Percentiles rank a stretch among this genome's conserved stretches.
phyloP scores from a whole-genome alignment of 2,329 filamentous ascomycete genomes.

The Trichoderma koningii region DNA sequence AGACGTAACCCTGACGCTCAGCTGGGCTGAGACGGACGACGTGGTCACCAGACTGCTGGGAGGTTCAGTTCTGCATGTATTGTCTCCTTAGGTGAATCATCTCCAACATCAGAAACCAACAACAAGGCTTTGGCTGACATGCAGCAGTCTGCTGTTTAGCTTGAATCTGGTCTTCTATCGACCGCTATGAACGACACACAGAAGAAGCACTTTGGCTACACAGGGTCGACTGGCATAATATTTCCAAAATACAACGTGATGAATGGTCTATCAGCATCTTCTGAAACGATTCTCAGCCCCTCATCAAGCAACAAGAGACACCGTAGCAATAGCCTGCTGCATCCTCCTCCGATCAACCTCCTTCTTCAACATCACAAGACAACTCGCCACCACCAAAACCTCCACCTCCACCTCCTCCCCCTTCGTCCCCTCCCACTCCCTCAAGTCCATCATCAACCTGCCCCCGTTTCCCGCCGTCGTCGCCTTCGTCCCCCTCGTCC shows the following conservation, averaged over 20 bases:
- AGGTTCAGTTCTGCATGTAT: slow-evolving; percentile 62
- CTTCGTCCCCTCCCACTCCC: slow-evolving; percentile 40
- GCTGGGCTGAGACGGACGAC: slow-evolving; percentile 65
- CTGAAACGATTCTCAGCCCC: neutral
- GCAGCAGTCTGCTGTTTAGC: slow-evolving; percentile 34
- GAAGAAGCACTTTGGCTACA: neutral
- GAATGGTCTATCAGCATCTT: neutral
- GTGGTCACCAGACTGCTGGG: slow-evolving; percentile 54
- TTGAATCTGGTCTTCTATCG: neutral
- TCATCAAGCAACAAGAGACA: slow-evolving; percentile 25
- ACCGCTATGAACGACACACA: neutral
- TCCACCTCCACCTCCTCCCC: slow-evolving; percentile 46
- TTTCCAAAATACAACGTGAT: neutral
- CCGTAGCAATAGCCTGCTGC: slow-evolving; percentile 52
- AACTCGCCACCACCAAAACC: slow-evolving; percentile 57
- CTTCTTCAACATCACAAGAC: slow-evolving; percentile 64
- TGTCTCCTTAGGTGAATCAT: slow-evolving; percentile 56
- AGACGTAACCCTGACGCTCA: slow-evolving; percentile 58
- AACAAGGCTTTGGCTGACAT: neutral
- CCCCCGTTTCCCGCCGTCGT: slow-evolving; percentile 54
- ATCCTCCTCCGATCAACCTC: slow-evolving; percentile 61
- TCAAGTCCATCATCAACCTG: slow-evolving; percentile 48
- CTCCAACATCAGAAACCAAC: too few relatives aligned
- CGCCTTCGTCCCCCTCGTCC: slow-evolving; percentile 44
- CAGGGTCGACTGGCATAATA: too few relatives aligned